phyloP scores from a whole-genome alignment of 805 yeast genomes.

The Nakazawaea holstii region DNA sequence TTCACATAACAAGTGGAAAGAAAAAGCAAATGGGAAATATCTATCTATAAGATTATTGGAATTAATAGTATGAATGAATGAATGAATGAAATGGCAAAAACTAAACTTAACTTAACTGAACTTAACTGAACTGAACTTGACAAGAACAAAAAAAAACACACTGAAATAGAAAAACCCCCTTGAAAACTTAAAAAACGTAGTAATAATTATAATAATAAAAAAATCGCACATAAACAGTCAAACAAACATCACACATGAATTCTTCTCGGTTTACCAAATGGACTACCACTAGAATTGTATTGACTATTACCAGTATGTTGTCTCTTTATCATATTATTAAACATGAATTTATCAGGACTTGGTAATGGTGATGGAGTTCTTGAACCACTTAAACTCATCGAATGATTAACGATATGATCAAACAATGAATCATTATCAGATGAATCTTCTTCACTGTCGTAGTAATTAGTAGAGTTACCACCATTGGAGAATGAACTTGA shows the following conservation, averaged over 20 bases:
- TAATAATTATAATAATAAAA: not conserved
- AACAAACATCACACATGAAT: not conserved
- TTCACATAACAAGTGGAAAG: too few relatives aligned
- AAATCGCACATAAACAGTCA: not conserved
- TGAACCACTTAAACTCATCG: conserved; percentile 2
- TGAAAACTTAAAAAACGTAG: too few relatives aligned
- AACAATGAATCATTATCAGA: conserved; percentile 10
- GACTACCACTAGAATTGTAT: too few relatives aligned
- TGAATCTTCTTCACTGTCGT: conserved; percentile 7
- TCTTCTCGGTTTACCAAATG: not conserved
- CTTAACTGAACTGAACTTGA: too few relatives aligned
- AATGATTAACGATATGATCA: conserved; percentile 9
- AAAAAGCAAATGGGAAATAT: too few relatives aligned
- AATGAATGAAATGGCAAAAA: too few relatives aligned
- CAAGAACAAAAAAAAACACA: too few relatives aligned
- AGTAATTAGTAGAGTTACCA: not conserved
- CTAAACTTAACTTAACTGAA: too few relatives aligned
- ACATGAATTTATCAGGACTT: conserved; percentile 6
- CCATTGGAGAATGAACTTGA: too few relatives aligned
- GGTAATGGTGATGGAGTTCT: conserved; percentile 10
- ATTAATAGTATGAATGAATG: too few relatives aligned
- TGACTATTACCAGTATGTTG: not conserved
- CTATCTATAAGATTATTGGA: too few relatives aligned
- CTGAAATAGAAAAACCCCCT: too few relatives aligned
- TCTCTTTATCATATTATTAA: not conserved